Base-by-base conservation (phyloP, 768 basidiomycete species). In the Sporobolomyces roseus region DNA sequence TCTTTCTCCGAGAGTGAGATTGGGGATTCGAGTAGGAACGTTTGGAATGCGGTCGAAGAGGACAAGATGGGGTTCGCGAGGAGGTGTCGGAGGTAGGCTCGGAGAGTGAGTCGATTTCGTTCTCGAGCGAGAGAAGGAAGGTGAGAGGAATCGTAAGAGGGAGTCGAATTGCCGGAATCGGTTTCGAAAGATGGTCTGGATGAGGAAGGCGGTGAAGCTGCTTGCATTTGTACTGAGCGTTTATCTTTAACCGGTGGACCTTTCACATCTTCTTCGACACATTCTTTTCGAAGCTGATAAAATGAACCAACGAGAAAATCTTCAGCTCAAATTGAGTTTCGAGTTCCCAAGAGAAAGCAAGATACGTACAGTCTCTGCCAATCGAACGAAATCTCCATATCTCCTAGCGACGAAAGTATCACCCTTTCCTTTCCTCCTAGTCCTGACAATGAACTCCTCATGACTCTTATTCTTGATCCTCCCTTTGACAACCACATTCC, bases 381-480 rank as follows among this genome's bases (percentile, higher is more conserved):
- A 83, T 3, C 91, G 89, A 77, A 83, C 88, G 78, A 99, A 99
- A 78, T 99, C 96, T 10, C 94, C 94, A 77, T 98, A 93, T 71
- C 96, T 83, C 65, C 96, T 84, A 1, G 91, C 89, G 7, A 98
- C 96, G 78, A 86, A 92, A 2, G 91, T 83, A 71, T 96, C 93
- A 3, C 82, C 83, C 70, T 83, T 83, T 19, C 85, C 82, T 9
- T 86, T 84, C 48, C 92, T 83, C 21, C 87, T 83, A 0, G 93
- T 98, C 35, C 91, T 86, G 35, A 99, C 86, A 74, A 99, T 87
- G 78, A 99, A 99, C 83, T 98, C 96, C 89, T 98, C 93, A 80
- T 99, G 93, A 78, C 82, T 84, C 74, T 87, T 85, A 77, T 85
- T 91, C 66, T 96, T 82, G 71, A 99, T 84, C 46, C 91, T 84